A percentile compares a stretch with the other conserved stretches of the same genome.
Evolutionary conservation across 202 grass and related monocot genomes (phyloP).

Genomic region (Eragrostis tef): DNA sequence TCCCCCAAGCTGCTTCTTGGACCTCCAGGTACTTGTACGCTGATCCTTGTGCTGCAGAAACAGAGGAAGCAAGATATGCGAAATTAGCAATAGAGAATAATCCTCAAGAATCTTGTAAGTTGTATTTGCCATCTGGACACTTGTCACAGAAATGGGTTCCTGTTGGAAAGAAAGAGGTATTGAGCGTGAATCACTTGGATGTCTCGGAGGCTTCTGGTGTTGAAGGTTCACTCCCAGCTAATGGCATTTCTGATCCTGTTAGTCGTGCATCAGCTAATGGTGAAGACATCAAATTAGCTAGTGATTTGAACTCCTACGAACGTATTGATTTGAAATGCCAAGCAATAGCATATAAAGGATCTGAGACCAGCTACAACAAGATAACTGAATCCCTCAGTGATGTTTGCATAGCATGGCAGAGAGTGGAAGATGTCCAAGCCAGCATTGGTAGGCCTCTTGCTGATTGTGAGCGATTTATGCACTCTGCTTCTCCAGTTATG

Average conservation of each 20-base stretch:
- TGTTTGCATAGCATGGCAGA: constrained; percentile 40
- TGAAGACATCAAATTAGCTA: constrained; percentile 28
- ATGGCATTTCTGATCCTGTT: constrained; percentile 24
- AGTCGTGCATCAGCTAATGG: constrained; percentile 21
- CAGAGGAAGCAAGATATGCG: constrained; percentile 38
- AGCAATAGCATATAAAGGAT: constrained; percentile 35
- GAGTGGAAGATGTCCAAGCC: constrained; percentile 49
- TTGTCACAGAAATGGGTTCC: constrained; percentile 63
- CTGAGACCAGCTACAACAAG: constrained; percentile 47
- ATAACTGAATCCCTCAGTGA: constrained; percentile 59
- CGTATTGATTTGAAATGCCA: constrained; percentile 28
- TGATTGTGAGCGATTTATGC: constrained; percentile 69
- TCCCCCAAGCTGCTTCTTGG: not conserved
- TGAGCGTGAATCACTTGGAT: constrained; percentile 32
- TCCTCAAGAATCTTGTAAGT: constrained; percentile 47
- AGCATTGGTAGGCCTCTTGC: constrained; percentile 56
- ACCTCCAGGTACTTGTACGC: constrained; percentile 17
- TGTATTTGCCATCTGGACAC: constrained; percentile 36
- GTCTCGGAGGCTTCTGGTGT: not conserved
- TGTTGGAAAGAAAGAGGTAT: constrained; percentile 48
- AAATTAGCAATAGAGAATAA: constrained; percentile 42
- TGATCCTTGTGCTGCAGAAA: constrained; percentile 37
- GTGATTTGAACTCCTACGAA: constrained; percentile 29
- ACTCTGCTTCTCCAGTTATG: constrained; percentile 70
- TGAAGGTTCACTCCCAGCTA: constrained; percentile 43